phyloP scores from a whole-genome alignment of 768 basidiomycete species.

The Amanita phalloides region DNA sequence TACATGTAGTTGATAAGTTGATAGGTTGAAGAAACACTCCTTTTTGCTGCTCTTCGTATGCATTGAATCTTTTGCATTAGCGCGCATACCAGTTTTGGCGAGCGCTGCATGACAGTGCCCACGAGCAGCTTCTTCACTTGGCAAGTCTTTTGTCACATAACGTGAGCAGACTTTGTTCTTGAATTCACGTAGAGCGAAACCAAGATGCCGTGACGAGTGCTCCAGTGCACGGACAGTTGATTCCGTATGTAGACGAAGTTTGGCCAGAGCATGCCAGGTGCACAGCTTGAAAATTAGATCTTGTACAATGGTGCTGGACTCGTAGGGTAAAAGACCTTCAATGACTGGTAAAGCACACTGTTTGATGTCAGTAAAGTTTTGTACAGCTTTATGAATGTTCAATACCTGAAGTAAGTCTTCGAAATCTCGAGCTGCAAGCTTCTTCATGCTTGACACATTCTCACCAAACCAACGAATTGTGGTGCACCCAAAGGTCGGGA shows the following conservation, averaged over 20 bases:
- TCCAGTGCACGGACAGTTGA: constrained; percentile 15
- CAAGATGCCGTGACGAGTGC: constrained; percentile 18
- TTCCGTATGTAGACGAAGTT: constrained; percentile 14
- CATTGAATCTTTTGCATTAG: background rate
- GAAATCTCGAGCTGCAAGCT: constrained; percentile 23
- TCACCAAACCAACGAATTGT: constrained; percentile 24
- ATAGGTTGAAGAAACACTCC: constrained; percentile 8
- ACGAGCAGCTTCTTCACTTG: constrained; percentile 14
- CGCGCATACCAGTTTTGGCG: background rate
- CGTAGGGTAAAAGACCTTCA: constrained; percentile 23
- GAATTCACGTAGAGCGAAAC: constrained; percentile 15
- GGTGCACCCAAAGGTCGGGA: constrained; percentile 18
- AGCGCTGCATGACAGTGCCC: constrained; percentile 3
- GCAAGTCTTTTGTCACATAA: constrained; percentile 15
- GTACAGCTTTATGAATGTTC: background rate
- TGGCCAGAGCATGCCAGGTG: constrained; percentile 27
- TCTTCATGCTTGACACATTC: constrained; percentile 22
- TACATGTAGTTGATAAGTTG: constrained; percentile 21
- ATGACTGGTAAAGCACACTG: constrained; percentile 22
- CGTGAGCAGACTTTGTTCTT: constrained; percentile 6
- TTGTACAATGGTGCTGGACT: constrained; percentile 15
- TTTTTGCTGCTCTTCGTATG: background rate
- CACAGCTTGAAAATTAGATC: constrained; percentile 19
- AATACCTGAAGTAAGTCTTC: constrained; percentile 18
- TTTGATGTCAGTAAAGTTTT: too few species aligned